phyloP scores from a whole-genome alignment of 2,329 filamentous ascomycete species.

The Nakataea oryzae region DNA sequence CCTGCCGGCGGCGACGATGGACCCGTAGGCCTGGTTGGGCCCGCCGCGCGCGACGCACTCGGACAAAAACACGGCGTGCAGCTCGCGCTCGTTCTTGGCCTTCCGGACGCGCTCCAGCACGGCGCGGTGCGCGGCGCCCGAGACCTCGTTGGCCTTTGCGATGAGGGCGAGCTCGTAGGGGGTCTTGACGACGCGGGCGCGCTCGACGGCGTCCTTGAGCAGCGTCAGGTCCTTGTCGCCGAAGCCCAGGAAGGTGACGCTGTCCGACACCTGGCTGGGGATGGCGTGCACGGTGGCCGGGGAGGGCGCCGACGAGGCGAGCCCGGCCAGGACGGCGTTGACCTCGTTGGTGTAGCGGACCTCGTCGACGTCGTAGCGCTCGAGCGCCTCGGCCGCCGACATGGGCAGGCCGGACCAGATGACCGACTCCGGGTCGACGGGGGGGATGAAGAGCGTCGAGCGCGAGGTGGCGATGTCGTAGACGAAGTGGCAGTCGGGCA shows the following conservation, averaged over 20 bases:
- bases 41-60: slow-evolving; percentile 65
- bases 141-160: slow-evolving; percentile 60
- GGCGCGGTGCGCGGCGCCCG: slow-evolving; percentile 53
- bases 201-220: slow-evolving; percentile 55
- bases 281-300: slow-evolving; percentile 58
- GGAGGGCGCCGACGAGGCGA: slow-evolving; percentile 26
- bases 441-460: slow-evolving; percentile 83
- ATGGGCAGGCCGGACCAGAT: slow-evolving; percentile 90
- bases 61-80: slow-evolving; percentile 72
- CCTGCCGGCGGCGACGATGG: slow-evolving; percentile 72
- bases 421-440: slow-evolving; percentile 76
- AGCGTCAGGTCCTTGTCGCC: slow-evolving; percentile 47
- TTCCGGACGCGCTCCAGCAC: slow-evolving; percentile 50
- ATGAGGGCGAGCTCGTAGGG: slow-evolving; percentile 66
- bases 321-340: slow-evolving; percentile 56
- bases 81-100: slow-evolving; percentile 68
- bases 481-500: slow-evolving; percentile 69
- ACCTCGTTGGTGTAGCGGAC: slow-evolving; percentile 65
- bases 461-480: slow-evolving; percentile 68
- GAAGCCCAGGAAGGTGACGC: slow-evolving; percentile 62
- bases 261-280: slow-evolving; percentile 62
- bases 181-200: slow-evolving; percentile 61
- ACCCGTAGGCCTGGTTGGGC: slow-evolving; percentile 76
- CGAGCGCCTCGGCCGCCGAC: slow-evolving; percentile 61
- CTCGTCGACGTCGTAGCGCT: slow-evolving; percentile 71